Evolutionary conservation across 2,329 filamentous ascomycete genomes (phyloP).

Genomic region (Aspergillus oerlinghausenensis): DNA sequence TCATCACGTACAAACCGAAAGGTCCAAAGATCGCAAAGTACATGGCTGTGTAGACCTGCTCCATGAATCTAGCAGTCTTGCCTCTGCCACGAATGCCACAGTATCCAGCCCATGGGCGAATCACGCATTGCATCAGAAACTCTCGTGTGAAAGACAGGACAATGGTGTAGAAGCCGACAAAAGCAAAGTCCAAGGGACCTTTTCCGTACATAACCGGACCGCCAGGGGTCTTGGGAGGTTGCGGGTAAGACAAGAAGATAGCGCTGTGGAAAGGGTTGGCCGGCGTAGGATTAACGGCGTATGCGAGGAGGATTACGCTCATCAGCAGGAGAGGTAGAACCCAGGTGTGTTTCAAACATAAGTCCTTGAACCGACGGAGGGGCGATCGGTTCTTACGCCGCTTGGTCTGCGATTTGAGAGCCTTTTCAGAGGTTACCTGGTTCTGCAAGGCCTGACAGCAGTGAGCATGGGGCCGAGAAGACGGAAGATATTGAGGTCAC

Average conservation of each 20-base stretch:
- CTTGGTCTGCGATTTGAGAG: conserved; percentile 37
- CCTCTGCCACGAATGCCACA: conserved; percentile 65
- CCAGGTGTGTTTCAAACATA: conserved; percentile 54
- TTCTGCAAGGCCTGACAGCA: conserved; percentile 18
- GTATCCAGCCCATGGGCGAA: conserved; percentile 68
- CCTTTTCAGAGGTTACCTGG: conserved; percentile 21
- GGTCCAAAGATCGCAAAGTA: conserved; percentile 84
- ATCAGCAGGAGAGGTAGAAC: conserved; percentile 66
- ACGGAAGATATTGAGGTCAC: neutral
- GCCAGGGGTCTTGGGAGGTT: conserved; percentile 51
- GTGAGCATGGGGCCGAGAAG: conserved; percentile 2
- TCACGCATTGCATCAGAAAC: conserved; percentile 88
- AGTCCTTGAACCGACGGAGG: conserved; percentile 41
- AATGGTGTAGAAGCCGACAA: conserved; percentile 83
- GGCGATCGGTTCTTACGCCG: conserved; percentile 41
- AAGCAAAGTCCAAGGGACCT: conserved; percentile 77
- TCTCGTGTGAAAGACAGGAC: conserved; percentile 91
- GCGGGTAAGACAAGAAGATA: conserved; percentile 84
- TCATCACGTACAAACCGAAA: conserved; percentile 86
- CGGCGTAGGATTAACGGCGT: conserved; percentile 69
- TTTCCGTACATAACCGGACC: conserved; percentile 73
- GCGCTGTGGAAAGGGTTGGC: conserved; percentile 76
- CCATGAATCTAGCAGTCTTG: conserved; percentile 91
- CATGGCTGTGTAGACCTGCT: conserved; percentile 88
- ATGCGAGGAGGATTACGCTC: conserved; percentile 59